Percentiles rank a stretch among this genome's conserved stretches.
phyloP scores from a whole-genome alignment of 73 alveolate genomes.

The Breviolum minutum region DNA sequence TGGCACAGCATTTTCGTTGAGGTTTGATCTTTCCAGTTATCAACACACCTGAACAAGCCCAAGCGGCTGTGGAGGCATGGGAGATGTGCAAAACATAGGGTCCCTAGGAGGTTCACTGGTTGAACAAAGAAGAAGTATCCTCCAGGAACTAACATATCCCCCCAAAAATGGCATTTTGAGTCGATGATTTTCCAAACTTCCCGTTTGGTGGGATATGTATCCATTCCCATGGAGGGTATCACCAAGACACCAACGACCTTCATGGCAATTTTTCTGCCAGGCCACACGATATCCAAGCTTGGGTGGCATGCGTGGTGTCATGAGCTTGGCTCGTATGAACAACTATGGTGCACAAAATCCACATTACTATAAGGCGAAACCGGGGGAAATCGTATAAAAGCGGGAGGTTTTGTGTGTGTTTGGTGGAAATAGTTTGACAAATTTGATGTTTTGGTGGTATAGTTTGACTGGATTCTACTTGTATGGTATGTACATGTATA shows the following conservation, averaged over 20 bases:
- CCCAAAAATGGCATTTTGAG: not conserved
- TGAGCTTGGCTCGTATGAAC: slow-evolving; percentile 95
- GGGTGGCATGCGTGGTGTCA: slow-evolving; percentile 90
- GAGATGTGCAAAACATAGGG: not conserved
- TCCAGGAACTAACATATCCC: too few relatives aligned
- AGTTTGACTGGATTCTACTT: not conserved
- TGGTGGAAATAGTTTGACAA: too few relatives aligned
- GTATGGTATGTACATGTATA: not conserved
- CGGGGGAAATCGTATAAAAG: not conserved
- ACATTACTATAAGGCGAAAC: slow-evolving; percentile 89
- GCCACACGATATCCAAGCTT: slow-evolving; percentile 69
- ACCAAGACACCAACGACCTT: not conserved
- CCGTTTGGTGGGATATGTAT: not conserved
- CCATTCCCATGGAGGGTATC: not conserved
- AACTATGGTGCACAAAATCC: slow-evolving; percentile 87
- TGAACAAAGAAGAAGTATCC: not conserved
- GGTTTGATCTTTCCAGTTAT: slow-evolving; percentile 73
- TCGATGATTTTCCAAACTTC: not conserved
- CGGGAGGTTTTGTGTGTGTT: too few relatives aligned
- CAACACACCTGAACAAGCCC: slow-evolving; percentile 80
- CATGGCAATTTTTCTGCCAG: not conserved
- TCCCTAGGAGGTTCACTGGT: not conserved
- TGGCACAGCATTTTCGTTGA: not conserved
- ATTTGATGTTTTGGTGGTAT: not conserved
- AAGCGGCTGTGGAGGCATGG: slow-evolving; percentile 46